Conservation (phyloP, 176 grass and related monocot species). For the Triticum turgidum region DNA sequence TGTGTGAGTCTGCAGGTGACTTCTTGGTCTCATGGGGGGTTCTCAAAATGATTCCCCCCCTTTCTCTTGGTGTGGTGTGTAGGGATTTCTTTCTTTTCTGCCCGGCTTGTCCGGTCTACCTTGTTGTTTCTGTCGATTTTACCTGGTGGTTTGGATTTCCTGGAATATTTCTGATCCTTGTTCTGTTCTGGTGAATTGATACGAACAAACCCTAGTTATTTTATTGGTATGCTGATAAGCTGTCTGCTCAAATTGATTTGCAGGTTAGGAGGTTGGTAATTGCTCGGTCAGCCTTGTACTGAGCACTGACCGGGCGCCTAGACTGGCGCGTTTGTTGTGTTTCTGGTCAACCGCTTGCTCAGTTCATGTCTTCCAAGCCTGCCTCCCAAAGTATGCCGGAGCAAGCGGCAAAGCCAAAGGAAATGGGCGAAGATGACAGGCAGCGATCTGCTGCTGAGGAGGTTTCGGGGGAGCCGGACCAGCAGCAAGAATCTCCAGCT, state of each 20-base stretch:
- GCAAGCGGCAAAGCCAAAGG: conserved; percentile 22
- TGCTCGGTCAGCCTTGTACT: background rate
- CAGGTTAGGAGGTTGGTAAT: conserved; percentile 29
- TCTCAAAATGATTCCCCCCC: background rate
- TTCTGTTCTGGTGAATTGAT: background rate
- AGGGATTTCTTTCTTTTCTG: background rate
- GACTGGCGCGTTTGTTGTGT: background rate
- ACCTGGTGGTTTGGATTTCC: background rate
- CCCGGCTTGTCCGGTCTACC: background rate
- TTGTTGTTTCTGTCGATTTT: conserved; percentile 16
- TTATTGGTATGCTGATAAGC: conserved; percentile 16
- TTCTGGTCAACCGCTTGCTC: conserved; percentile 15
- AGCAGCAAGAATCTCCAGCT: conserved; percentile 30
- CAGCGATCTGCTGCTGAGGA: conserved; percentile 4
- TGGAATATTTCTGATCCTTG: background rate
- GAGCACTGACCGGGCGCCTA: background rate
- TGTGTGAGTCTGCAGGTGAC: conserved; percentile 30
- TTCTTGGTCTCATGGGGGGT: background rate
- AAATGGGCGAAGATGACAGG: conserved; percentile 34
- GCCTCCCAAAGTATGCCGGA: conserved; percentile 9
- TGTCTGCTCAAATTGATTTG: background rate
- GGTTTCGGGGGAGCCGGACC: conserved; percentile 2
- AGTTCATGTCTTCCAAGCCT: conserved; percentile 35
- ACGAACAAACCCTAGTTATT: conserved; percentile 7
- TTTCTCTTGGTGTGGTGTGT: background rate